phyloP scores from a whole-genome alignment of 1,139 yeast genomes.

The Blastobotrys ciferrii region DNA sequence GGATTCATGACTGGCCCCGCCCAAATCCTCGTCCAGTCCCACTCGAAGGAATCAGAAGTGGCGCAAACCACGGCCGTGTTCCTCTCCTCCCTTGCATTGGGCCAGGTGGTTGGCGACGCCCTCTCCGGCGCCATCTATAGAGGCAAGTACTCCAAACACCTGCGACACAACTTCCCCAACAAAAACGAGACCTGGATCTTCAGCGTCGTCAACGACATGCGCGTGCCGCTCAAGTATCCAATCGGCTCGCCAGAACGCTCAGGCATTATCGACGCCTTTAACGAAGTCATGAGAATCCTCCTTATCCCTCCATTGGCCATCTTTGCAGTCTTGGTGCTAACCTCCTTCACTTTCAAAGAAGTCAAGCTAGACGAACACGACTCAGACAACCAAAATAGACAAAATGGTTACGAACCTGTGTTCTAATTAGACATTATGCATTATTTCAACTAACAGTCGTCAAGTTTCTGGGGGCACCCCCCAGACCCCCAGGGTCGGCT shows the following conservation, averaged over 20 bases:
- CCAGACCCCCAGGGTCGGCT: no score
- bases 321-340: constrained; percentile 17
- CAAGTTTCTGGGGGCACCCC: no score
- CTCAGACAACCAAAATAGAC: background rate
- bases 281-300: constrained; percentile 19
- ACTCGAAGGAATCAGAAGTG: constrained; percentile 22
- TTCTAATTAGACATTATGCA: background rate
- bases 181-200: constrained; percentile 15
- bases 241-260: constrained; percentile 17
- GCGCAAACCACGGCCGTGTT: constrained; percentile 28
- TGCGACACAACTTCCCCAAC: constrained; percentile 14
- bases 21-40: constrained; percentile 27
- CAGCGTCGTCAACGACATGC: constrained; percentile 18
- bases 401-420: constrained; percentile 5
- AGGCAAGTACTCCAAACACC: constrained; percentile 16
- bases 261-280: constrained; percentile 17
- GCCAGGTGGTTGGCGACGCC: constrained; percentile 24
- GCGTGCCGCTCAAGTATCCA: constrained; percentile 17
- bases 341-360: constrained; percentile 14
- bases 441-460: no score
- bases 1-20: constrained; percentile 26
- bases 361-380: constrained; percentile 14
- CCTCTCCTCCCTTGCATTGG: constrained; percentile 24
- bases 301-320: constrained; percentile 18
- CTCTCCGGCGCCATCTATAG: constrained; percentile 22